Evolutionary conservation across 306 rosid species (phyloP), one percentile per base, ranked within the genome.

Genomic region (Vigna nakashimae): DNA sequence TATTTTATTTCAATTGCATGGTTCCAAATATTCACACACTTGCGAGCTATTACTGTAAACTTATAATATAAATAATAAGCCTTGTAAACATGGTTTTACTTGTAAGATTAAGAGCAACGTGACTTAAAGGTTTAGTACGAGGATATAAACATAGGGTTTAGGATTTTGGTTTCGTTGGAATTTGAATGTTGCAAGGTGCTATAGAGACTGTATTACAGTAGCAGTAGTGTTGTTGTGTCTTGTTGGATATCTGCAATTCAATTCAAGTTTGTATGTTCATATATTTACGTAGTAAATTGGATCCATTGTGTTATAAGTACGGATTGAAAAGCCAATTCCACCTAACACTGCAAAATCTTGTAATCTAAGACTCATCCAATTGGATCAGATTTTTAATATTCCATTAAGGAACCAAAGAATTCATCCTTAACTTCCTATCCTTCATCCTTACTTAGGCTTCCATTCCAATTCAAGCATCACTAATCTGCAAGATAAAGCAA

Each of bases 391-490:
- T 11, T 60, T 76, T 20, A 28, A 69, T 22, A 59, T 56, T n/a
- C 49, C 42, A 80, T 81, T 36, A 80, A 58, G 83, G 57, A 80
- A 73, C n/a, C 76, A 56, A 73, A 17, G 15, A 9, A 42, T 17
- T 7, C 74, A 69, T 65, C 45, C 74, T 63, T 64, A 24, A 56
- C 16, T 62, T 73, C 1, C 3, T 57, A 84, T 48, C 55, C 36
- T 24, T 48, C 53, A 84, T 67, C 40, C 46, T 12, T 49, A 59
- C 67, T 55, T 50, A 82, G 67, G 87, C 98, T 89, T 93, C 84
- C 83, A 82, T 89, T 93, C 78, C 90, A 90, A 93, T 91, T 84
- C 97, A 91, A 91, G 97, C 87, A 91, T 90, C 60, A 32, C 84
- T 79, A 82, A 68, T 82, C 91, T 93, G 91, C 84, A 87, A 90